These are phyloP conservation scores for Beta vulgaris DNA, from an alignment of 148 eudicot genomes.

Conservation along the genomic window DNA sequence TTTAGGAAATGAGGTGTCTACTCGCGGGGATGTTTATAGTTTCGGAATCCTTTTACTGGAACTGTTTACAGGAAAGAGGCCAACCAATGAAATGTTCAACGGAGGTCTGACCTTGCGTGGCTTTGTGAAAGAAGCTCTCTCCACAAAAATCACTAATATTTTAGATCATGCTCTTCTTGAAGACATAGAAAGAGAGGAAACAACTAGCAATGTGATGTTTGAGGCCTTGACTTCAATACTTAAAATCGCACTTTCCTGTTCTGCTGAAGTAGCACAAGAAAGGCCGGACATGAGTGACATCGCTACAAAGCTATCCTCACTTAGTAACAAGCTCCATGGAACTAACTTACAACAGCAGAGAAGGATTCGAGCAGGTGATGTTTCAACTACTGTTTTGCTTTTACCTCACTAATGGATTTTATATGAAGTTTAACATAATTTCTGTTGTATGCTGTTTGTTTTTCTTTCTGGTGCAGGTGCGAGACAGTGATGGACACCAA, in stretches of 20 bases:
- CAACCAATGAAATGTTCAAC: constrained; percentile 16
- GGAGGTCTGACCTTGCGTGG: constrained; percentile 7
- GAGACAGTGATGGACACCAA: too few species aligned
- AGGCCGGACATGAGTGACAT: constrained; percentile 16
- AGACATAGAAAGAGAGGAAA: neutral
- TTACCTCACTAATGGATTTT: too few species aligned
- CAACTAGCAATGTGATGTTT: too few species aligned
- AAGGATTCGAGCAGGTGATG: neutral
- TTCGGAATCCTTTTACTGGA: constrained; percentile 28
- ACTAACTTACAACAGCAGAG: neutral
- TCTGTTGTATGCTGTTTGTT: too few species aligned
- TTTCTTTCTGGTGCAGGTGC: too few species aligned
- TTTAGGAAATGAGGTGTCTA: constrained; percentile 25
- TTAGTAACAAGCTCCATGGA: constrained; percentile 3
- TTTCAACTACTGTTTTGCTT: too few species aligned
- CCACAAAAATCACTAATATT: neutral
- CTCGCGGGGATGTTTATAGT: constrained; percentile 22
- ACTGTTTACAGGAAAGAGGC: constrained; percentile 25
- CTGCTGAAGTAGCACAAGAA: neutral
- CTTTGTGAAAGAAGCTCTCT: constrained; percentile 9
- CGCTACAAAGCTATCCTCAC: constrained; percentile 5
- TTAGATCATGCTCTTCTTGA: constrained; percentile 3
- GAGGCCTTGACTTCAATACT: constrained; percentile 8
- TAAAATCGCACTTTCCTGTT: constrained; percentile 11
- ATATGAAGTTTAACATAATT: too few species aligned